These are phyloP conservation scores for Vigna radiata DNA, from an alignment of 306 rosid species.

Conservation along the genomic window DNA sequence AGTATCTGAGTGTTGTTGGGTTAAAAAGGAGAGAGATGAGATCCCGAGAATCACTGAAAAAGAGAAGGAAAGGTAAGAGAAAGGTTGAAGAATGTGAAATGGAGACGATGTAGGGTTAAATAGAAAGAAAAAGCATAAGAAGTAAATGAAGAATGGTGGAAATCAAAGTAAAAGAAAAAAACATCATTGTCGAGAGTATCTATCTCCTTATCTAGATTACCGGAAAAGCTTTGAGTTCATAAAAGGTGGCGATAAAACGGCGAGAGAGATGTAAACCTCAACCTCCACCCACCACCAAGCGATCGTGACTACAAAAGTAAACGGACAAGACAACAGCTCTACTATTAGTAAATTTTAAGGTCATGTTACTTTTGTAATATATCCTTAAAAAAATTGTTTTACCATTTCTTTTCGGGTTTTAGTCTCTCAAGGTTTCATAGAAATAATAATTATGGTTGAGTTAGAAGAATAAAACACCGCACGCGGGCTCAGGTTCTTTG, in stretches of 20 bases:
- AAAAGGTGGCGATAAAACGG: conserved; percentile 76
- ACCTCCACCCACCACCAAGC: conserved; percentile 69
- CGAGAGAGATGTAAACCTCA: conserved; percentile 55
- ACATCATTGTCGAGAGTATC: conserved; percentile 49
- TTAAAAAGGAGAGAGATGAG: conserved; percentile 52
- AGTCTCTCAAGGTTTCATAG: conserved; percentile 34
- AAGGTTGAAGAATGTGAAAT: conserved; percentile 60
- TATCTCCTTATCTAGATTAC: conserved; percentile 80
- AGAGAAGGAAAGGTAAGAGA: conserved; percentile 50
- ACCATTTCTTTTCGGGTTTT: background rate
- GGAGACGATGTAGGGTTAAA: conserved; percentile 58
- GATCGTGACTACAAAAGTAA: conserved; percentile 64
- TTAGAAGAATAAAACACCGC: conserved; percentile 51
- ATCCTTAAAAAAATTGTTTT: background rate
- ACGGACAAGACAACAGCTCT: conserved; percentile 27
- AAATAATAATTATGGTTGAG: conserved; percentile 40
- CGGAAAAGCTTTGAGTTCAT: conserved; percentile 69
- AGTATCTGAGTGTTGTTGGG: conserved; percentile 32
- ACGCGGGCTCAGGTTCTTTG: conserved; percentile 74
- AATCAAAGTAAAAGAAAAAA: conserved; percentile 37
- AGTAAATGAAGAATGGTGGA: background rate
- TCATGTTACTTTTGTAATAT: background rate
- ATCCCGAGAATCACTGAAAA: conserved; percentile 64
- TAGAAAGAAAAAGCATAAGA: conserved; percentile 56
- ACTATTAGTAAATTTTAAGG: conserved; percentile 8